phyloP scores from a whole-genome alignment of 2,329 filamentous ascomycete species.

The Paecilomyces sp. region DNA sequence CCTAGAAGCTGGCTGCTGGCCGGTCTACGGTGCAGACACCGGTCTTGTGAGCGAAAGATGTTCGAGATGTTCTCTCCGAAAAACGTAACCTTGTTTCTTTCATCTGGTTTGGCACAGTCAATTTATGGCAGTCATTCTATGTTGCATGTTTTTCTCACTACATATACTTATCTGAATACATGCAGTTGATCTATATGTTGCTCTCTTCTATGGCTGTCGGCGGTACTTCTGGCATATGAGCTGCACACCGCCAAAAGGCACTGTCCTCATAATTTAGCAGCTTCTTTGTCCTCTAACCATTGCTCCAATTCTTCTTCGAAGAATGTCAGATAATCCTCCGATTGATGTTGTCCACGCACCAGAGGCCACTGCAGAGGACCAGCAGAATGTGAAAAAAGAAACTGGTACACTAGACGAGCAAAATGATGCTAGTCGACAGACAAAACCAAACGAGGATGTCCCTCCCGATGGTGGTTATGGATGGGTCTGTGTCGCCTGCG shows the following conservation, averaged over 20 bases:
- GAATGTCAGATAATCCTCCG: conserved; percentile 24
- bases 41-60: not conserved
- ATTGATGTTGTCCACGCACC: conserved; percentile 21
- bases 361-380: conserved; percentile 1
- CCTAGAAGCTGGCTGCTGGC: not conserved
- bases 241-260: not conserved
- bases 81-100: not conserved
- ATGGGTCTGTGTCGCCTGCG: conserved; percentile 52
- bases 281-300: not conserved
- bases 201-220: not conserved
- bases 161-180: not conserved
- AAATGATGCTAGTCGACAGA: not conserved
- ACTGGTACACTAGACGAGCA: not conserved
- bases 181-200: not conserved
- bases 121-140: not conserved
- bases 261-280: not conserved
- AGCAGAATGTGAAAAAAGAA: not conserved
- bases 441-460: not conserved
- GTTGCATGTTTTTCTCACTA: not conserved
- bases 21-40: not conserved
- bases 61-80: not conserved
- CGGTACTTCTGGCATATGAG: not conserved
- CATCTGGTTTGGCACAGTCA: not conserved
- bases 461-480: conserved; percentile 54
- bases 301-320: not conserved